phyloP scores from a whole-genome alignment of 2,329 filamentous ascomycete genomes.

The Aspergillus floridensis region DNA sequence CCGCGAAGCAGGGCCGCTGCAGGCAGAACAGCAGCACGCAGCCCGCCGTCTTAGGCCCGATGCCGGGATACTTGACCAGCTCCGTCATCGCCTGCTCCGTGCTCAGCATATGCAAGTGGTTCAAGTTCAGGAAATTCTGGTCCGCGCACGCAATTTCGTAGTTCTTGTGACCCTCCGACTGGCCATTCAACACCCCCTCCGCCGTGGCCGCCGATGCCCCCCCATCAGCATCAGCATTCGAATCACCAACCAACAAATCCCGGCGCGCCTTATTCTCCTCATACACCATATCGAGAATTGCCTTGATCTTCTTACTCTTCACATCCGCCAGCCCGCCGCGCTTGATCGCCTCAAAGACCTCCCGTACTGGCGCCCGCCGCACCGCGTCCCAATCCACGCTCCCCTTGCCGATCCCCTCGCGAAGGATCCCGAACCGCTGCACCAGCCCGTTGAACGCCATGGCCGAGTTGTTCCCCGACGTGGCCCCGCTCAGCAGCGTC shows the following conservation, averaged over 20 bases:
- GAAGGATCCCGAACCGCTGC: slow-evolving; percentile 60
- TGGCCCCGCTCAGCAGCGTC: slow-evolving; percentile 61
- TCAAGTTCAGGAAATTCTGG: slow-evolving; percentile 61
- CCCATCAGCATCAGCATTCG: neutral
- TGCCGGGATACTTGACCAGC: slow-evolving; percentile 59
- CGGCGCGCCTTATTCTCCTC: slow-evolving; percentile 63
- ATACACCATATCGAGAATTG: slow-evolving; percentile 69
- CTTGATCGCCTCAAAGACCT: slow-evolving; percentile 68
- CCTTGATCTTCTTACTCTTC: slow-evolving; percentile 71
- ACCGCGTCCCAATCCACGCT: slow-evolving; percentile 76
- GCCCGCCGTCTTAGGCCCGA: slow-evolving; percentile 65
- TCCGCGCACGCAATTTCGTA: slow-evolving; percentile 58
- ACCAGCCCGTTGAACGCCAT: slow-evolving; percentile 66
- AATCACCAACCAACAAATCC: slow-evolving; percentile 42
- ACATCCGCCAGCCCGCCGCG: slow-evolving; percentile 67
- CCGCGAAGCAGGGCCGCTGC: slow-evolving; percentile 61
- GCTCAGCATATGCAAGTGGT: slow-evolving; percentile 57
- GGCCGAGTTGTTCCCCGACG: slow-evolving; percentile 60
- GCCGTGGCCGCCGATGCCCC: neutral
- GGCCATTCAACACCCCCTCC: slow-evolving; percentile 35
- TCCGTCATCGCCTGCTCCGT: slow-evolving; percentile 58
- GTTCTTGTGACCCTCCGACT: slow-evolving; percentile 51
- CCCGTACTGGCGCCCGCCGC: slow-evolving; percentile 55
- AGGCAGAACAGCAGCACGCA: slow-evolving; percentile 65
- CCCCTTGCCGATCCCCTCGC: slow-evolving; percentile 64